Evolutionary conservation across 2,329 filamentous ascomycete species (phyloP), one percentile per base, ranked within the genome.

Genomic region (Sclerotinia nivalis): DNA sequence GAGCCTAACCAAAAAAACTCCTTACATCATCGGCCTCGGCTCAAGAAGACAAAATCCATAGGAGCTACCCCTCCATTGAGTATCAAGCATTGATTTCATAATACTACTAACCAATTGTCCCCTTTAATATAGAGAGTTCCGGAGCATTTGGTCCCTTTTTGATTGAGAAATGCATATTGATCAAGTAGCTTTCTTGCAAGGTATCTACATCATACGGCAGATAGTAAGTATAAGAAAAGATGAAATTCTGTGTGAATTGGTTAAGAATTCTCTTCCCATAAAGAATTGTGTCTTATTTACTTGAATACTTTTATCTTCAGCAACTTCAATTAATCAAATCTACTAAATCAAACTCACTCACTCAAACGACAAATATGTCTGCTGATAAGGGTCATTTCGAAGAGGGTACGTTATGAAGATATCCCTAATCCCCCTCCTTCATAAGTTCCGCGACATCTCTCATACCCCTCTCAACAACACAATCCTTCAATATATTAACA

Each of bases 381-480:
- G 72, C 49, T 77, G 77, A 69, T 34, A 73, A 73, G 28, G 76
- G 76, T 64, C 79, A 80, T 69, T 81, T 80, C 70, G 75, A 76
- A 50, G 71, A 74, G 61, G 80, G 79, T 80, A 73, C 64, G 75
- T 40, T 34, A 31, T 66, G 37, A 56, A 56, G 40, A 66, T 58
- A 34, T 37, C 22, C 18, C n/a, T 22, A 50, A 34, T 54, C 12
- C 25, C 28, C 40, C 31, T 64, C 37, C 40, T 2, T 43, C 13
- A 37, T 58, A 9, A 22, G 25, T 49, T 47, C 49, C 31, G 15
- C 31, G 52, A 47, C 34, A 8, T 9, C 50, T 45, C 40, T 25
- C 45, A 28, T 40, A 15, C 62, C 9, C 34, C 37, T 60, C n/a
- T 37, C 2, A 18, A 3, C 45, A 25, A 4, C 37, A n/a, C 7